Conservation (phyloP, 106 monocot genomes). For the Iris macrosiphon region DNA sequence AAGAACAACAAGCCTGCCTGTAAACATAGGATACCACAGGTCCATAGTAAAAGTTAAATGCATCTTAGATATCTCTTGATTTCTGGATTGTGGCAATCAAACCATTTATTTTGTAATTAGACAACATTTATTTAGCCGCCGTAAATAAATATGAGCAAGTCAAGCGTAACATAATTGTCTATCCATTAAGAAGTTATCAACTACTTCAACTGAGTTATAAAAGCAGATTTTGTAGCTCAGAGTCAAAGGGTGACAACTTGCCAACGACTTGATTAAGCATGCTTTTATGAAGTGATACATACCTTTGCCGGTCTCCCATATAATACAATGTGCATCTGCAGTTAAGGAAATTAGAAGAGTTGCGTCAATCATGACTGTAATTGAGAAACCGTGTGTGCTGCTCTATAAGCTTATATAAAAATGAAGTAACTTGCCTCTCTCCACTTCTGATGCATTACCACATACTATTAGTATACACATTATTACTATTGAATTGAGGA, state of each 20-base stretch:
- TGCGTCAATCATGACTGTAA: not conserved
- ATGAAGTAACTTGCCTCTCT: slow-evolving; percentile 3
- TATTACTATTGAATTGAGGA: not conserved
- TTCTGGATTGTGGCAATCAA: too few relatives aligned
- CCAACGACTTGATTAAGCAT: slow-evolving; percentile 1
- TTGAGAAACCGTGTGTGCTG: not conserved
- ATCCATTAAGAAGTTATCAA: not conserved
- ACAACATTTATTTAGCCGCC: too few relatives aligned
- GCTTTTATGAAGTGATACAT: not conserved
- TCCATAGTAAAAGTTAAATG: too few relatives aligned
- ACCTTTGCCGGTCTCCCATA: not conserved
- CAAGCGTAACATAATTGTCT: not conserved
- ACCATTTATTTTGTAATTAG: too few relatives aligned
- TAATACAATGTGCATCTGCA: slow-evolving; percentile 6
- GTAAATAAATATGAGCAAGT: too few relatives aligned
- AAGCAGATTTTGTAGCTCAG: not conserved
- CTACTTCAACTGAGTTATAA: not conserved
- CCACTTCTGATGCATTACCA: not conserved
- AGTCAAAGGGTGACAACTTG: not conserved
- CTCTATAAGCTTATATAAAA: not conserved
- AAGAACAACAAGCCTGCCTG: slow-evolving; percentile 30
- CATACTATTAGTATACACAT: not conserved
- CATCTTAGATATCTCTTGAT: too few relatives aligned
- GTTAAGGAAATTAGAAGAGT: not conserved
- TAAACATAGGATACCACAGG: too few relatives aligned